Base-by-base conservation (phyloP, 192 early-diverging fungal species). In the Spizellomyces punctatus region DNA sequence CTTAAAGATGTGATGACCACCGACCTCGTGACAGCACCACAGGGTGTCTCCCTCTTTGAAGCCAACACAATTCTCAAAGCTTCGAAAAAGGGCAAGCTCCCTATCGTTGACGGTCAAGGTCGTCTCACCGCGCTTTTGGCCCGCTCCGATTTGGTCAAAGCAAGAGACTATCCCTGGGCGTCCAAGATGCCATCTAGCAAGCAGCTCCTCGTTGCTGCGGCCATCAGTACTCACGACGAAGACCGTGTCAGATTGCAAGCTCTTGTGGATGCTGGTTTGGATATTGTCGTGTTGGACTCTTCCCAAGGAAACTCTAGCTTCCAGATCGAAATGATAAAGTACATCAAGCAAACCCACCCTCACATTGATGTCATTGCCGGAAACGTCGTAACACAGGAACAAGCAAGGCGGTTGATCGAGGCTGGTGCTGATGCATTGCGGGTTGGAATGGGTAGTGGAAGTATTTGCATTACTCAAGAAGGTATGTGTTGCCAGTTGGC, bases 401-500 rank as follows among this genome's bases (percentile, higher is more conserved):
- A 99, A 82, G 95, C 95, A 45, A 88, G 92, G 62, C 85, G 84
- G 68, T 80, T 99, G 48, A 97, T 97, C 78, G 89, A 80, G 5
- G 96, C 95, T 44, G 96, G 96, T 63, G 96, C 95, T 57, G 96
- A 99, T 74, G 97, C 89, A 59, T 82, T 99, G 67, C 89, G 93
- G 68, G 88, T 99, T 55, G 97, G 97, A 52, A 99, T 99, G 97
- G 97, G 97, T 36, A 92, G 90, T 67, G 97, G 97, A 16, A 93
- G 91, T 21, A 98, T 98, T 74, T 98, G 96, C 86, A 98, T 98
- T 68, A 98, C 96, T 45, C 96, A 98, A 79, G 96, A 96, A 82
- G 95, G 95, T 79, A 62, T 66, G 43, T 63, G 36, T 27, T 16
- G 2, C 0, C 36, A 36, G 16, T 55, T 55, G 54, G 54, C 16